phyloP scores from a whole-genome alignment of 202 grass and related monocot genomes.

The Elaeis oleifera region DNA sequence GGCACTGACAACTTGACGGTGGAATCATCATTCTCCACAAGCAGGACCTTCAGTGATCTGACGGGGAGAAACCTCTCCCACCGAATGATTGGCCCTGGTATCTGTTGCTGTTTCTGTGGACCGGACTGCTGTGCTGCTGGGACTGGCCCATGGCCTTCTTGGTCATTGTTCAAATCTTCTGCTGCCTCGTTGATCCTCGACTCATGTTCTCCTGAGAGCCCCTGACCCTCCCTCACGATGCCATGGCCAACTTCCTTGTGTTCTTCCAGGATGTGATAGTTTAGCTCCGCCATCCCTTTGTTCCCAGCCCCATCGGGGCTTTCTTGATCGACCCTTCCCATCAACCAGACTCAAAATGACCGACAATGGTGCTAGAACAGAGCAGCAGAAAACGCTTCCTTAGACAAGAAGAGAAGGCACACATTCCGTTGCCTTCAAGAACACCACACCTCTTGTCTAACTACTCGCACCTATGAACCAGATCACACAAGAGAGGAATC shows the following conservation, averaged over 20 bases:
- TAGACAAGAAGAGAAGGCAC: neutral
- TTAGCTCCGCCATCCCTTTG: neutral
- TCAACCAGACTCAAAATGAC: conserved; percentile 36
- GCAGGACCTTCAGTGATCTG: conserved; percentile 59
- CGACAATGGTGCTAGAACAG: neutral
- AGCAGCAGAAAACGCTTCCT: conserved; percentile 2
- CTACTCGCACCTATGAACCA: too few species aligned
- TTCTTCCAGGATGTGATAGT: neutral
- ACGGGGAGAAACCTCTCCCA: conserved; percentile 91
- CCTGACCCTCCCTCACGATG: conserved; percentile 19
- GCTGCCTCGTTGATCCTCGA: conserved; percentile 8
- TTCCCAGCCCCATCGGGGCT: conserved; percentile 19
- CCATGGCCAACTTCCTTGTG: conserved; percentile 26
- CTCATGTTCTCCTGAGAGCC: conserved; percentile 25
- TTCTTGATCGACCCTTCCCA: conserved; percentile 42
- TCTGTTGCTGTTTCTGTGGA: conserved; percentile 39
- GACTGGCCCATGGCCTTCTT: conserved; percentile 17
- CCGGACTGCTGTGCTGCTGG: conserved; percentile 7
- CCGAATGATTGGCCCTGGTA: conserved; percentile 14
- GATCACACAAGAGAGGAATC: too few species aligned
- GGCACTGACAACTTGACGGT: conserved; percentile 80
- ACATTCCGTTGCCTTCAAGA: conserved; percentile 7
- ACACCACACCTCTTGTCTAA: neutral
- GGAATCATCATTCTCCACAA: conserved; percentile 77
- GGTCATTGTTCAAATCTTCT: conserved; percentile 12